phyloP scores from a whole-genome alignment of 2,329 filamentous ascomycete species.

The Stachybotrys echinatus region DNA sequence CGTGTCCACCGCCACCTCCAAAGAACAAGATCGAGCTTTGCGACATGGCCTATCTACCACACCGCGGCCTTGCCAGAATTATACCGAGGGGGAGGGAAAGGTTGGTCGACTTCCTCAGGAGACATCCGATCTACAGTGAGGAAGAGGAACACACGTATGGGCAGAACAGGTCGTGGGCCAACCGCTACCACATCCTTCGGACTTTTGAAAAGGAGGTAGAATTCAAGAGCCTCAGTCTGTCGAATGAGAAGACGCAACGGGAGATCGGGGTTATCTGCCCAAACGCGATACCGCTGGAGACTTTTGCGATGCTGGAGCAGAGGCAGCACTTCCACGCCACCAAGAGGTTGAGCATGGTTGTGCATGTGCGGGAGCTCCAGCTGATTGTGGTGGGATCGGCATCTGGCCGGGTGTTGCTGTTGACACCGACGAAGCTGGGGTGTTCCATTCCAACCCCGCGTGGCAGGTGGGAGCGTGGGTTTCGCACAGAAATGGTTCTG shows the following conservation, averaged over 20 bases:
- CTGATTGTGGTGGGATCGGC: slow-evolving; percentile 62
- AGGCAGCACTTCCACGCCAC: slow-evolving; percentile 24
- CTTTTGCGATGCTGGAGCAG: slow-evolving; percentile 12
- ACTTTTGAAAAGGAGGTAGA: slow-evolving; percentile 44
- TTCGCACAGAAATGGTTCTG: slow-evolving; percentile 49
- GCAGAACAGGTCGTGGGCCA: slow-evolving; percentile 8
- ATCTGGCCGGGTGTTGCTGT: slow-evolving; percentile 59
- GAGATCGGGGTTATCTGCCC: slow-evolving; percentile 26
- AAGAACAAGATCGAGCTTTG: too few species aligned
- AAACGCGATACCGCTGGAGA: slow-evolving; percentile 19
- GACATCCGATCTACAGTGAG: too few species aligned
- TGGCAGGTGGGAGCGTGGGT: slow-evolving; percentile 31
- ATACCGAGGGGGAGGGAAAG: slow-evolving; percentile 8
- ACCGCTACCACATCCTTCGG: slow-evolving; percentile 35
- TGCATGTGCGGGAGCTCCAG: slow-evolving; percentile 64
- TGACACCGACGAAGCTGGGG: slow-evolving; percentile 45
- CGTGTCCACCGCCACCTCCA: too few species aligned
- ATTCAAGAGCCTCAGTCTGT: slow-evolving; percentile 28
- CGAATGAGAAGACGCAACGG: slow-evolving; percentile 10
- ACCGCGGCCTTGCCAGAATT: slow-evolving; percentile 17
- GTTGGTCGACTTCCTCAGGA: slow-evolving; percentile 14
- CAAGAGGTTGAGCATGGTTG: slow-evolving; percentile 50
- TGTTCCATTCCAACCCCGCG: slow-evolving; percentile 12
- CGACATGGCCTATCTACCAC: slow-evolving; percentile 29
- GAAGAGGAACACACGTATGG: slow-evolving; percentile 1